Base-by-base conservation (phyloP, 306 rosid genomes). In the Cicer bijugum region DNA sequence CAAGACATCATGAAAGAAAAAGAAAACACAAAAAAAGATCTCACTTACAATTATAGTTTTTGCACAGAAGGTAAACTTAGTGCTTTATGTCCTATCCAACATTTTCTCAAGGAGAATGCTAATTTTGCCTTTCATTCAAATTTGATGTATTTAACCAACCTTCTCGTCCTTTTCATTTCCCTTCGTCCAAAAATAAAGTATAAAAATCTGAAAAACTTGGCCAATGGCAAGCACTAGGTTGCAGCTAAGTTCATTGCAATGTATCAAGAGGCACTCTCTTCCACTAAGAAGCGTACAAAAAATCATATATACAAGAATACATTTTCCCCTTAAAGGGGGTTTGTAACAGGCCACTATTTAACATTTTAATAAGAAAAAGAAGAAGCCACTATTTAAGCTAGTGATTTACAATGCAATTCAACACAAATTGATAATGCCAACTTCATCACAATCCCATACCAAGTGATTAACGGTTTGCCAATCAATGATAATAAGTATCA, bases 291-390 rank as follows among this genome's bases (percentile, higher is more conserved):
- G 82, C 10, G 65, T 40, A 69, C 73, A 12, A 69, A 9, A 11
- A 15, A 80, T 12, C 80, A 12, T 5, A 47, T 84, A 84, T 81
- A 75, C 66, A 76, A 76, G 17, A 57, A n/a, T 77, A 81, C 46
- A 77, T 70, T 78, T 76, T 79, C 74, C 67, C 80, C 75, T 67
- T 12, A 19, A 81, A 77, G 82, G 82, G 81, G 79, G 69, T 66
- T 74, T 57, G 74, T 37, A 50, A 33, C 75, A 87, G 74, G 73
- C 75, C 46, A 78, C 69, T 68, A 33, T 67, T 82, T 80, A 67
- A 79, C 35, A 28, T 28, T 28, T 28, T 28, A 28, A 28, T 28
- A 28, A 28, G 35, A 28, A 28, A 28, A 28, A 28, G 35, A 28
- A 33, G 75, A 87, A 76, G 77, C 75, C 46, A 78, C 69, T 68